A percentile compares a stretch with the other conserved stretches of the same genome.
Evolutionary conservation across 75 land plant species (phyloP).

Genomic region (Sequoia sempervirens): DNA sequence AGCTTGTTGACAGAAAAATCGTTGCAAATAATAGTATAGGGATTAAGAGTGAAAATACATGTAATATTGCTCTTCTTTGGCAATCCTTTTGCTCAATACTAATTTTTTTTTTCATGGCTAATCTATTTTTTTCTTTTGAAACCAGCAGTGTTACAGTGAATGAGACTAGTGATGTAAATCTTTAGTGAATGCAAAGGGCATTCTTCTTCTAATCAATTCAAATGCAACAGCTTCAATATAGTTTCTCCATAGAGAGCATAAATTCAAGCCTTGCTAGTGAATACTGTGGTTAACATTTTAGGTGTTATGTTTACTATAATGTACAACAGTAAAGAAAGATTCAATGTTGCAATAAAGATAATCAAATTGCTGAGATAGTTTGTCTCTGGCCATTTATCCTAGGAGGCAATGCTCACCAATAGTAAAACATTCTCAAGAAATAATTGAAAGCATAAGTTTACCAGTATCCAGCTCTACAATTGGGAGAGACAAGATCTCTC

Average conservation of each 20-base stretch:
- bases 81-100: conserved; percentile 20
- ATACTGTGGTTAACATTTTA: conserved; percentile 24
- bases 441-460: background rate
- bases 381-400: conserved; percentile 29
- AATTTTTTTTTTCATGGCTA: conserved; percentile 30
- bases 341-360: conserved; percentile 15
- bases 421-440: background rate
- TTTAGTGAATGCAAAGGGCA: conserved; percentile 28
- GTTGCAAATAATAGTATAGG: background rate
- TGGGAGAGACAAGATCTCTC: no score
- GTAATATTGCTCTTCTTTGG: conserved; percentile 16
- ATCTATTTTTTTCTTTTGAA: conserved; percentile 25
- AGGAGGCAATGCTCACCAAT: background rate
- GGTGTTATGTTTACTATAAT: conserved; percentile 37
- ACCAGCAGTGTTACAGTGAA: conserved; percentile 25
- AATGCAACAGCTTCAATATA: conserved; percentile 29
- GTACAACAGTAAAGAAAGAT: conserved; percentile 22
- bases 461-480: background rate
- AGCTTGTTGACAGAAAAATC: background rate
- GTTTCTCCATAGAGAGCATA: conserved; percentile 17
- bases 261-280: conserved; percentile 24
- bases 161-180: conserved; percentile 17
- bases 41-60: conserved; percentile 19
- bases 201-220: conserved; percentile 25
- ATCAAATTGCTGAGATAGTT: conserved; percentile 26